These are phyloP conservation scores for Aspergillus affinis DNA, from an alignment of 495 filamentous ascomycete genomes.

Conservation along the genomic window DNA sequence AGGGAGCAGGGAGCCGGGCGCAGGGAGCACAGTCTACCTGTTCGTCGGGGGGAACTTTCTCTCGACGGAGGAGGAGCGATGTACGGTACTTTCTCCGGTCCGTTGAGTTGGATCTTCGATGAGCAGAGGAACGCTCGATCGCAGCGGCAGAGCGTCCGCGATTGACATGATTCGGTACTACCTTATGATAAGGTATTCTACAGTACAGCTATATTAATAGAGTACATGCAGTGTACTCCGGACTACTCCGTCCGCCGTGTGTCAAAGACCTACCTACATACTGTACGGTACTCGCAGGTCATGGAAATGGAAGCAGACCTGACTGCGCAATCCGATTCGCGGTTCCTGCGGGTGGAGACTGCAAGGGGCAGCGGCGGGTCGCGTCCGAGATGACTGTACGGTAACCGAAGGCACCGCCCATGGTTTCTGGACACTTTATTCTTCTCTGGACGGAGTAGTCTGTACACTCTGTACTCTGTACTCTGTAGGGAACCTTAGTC, in stretches of 20 bases:
- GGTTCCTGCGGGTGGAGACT: slow-evolving; percentile 17
- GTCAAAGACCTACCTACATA: no score
- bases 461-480: no score
- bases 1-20: no score
- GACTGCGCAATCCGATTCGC: slow-evolving; percentile 17
- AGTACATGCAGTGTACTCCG: no score
- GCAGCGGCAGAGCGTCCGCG: no score
- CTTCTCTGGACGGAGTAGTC: no score
- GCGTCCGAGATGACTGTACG: slow-evolving; percentile 18
- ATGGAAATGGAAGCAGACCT: slow-evolving; percentile 12
- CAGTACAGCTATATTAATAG: no score
- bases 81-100: not conserved
- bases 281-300: not conserved
- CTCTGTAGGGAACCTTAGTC: no score
- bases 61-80: not conserved
- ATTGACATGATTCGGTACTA: no score
- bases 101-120: not conserved
- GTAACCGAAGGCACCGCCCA: slow-evolving; percentile 14
- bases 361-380: slow-evolving; percentile 20
- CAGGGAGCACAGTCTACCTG: not conserved
- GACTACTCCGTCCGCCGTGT: no score
- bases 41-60: not conserved
- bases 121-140: not conserved
- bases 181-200: not conserved
- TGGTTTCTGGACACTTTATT: slow-evolving; percentile 25